Evolutionary conservation across 2,329 filamentous ascomycete species (phyloP), one percentile per base, ranked within the genome.

Genomic region (Dothistroma pini): DNA sequence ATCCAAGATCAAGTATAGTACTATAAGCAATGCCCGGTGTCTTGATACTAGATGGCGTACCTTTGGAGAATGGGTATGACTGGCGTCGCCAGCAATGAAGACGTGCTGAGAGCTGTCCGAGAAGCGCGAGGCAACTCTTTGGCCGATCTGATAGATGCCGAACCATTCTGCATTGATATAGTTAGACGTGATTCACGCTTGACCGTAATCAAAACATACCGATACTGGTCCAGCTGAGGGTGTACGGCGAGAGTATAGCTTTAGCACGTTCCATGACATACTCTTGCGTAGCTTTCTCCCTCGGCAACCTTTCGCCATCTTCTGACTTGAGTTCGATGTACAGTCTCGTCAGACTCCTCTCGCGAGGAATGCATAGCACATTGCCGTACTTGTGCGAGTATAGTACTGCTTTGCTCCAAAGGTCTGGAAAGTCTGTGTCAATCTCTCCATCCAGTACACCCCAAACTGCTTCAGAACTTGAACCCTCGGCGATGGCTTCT

Each of bases 361-460:
- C 88, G 44, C 88, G 83, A 4, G 89, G 89, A 57, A 90, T 87
- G 72, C 89, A 88, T n/a, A 91, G 79, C 51, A 90, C 85, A 0
- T 87, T 89, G 2, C 88, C 88, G 50, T 85, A 80, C 61, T 84
- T 80, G 63, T 89, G 84, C 2, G 85, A 87, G 65, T 87, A 87
- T 8, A 90, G 81, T 0, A 89, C 82, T 0, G 87, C 86, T 75
- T 90, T 90, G 72, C 85, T 88, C 87, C 87, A 90, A 54, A 90
- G 83, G 68, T 90, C 88, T 1, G 88, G 88, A 67, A 91, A 90
- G 71, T 90, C 82, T 8, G 88, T 90, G 49, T 88, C 84, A 10
- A 90, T 75, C 71, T 86, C 84, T 66, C 87, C 88, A 71, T 91
- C 88, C 2, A 91, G 76, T 2, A 91, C 88, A 58, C 87, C 88